Evolutionary conservation across 768 basidiomycete genomes (phyloP).

Genomic region (Russula earlei): DNA sequence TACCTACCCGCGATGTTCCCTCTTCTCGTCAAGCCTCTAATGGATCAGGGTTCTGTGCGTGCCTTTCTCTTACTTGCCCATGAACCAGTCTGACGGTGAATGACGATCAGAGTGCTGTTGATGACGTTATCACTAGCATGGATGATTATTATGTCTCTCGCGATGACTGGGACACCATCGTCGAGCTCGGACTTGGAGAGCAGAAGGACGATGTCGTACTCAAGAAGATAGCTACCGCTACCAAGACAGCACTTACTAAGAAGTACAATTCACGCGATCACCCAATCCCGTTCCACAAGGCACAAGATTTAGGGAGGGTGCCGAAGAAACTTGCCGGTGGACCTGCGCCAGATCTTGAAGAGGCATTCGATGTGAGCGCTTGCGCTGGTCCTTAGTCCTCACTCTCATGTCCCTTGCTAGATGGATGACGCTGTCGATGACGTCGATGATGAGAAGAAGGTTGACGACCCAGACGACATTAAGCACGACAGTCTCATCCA

Average conservation of each 20-base stretch:
- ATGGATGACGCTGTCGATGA: constrained; percentile 20
- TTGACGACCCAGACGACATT: constrained; percentile 21
- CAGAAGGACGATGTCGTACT: constrained; percentile 63
- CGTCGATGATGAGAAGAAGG: constrained; percentile 20
- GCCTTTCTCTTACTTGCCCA: not conserved
- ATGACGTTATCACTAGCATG: constrained; percentile 79
- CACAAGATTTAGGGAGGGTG: constrained; percentile 63
- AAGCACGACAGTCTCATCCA: constrained; percentile 28
- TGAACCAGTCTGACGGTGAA: not conserved
- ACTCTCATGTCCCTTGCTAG: not conserved
- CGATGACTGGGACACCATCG: constrained; percentile 94
- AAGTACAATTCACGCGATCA: constrained; percentile 90
- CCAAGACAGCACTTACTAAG: constrained; percentile 78
- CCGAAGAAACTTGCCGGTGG: constrained; percentile 73
- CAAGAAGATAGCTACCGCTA: constrained; percentile 75
- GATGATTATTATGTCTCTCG: constrained; percentile 89
- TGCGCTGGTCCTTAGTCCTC: not conserved
- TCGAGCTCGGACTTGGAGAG: constrained; percentile 86
- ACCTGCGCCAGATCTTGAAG: constrained; percentile 83
- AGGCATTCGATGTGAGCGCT: constrained; percentile 67
- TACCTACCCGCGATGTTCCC: constrained; percentile 88
- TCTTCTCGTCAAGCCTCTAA: constrained; percentile 69
- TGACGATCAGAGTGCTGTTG: constrained; percentile 55
- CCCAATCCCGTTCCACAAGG: constrained; percentile 93
- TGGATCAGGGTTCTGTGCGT: constrained; percentile 65